Evolutionary conservation across 345 rosid species (phyloP).

Genomic region (Rhodamnia rubescens): DNA sequence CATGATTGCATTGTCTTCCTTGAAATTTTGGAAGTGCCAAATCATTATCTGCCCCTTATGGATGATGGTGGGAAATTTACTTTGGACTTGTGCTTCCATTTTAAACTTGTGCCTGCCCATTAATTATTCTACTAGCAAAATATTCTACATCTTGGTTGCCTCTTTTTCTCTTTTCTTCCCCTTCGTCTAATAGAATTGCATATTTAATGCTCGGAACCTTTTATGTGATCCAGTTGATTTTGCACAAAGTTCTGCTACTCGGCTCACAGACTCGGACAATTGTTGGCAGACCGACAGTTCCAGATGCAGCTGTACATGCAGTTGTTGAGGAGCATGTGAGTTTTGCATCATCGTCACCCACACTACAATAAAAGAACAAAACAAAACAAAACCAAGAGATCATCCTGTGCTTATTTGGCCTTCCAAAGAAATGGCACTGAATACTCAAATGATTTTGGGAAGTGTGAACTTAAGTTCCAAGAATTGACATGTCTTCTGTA

Average conservation of each 20-base stretch:
- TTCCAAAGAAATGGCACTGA: neutral
- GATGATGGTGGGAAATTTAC: neutral
- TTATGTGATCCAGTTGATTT: conserved; percentile 45
- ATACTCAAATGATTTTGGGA: neutral
- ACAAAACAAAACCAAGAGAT: neutral
- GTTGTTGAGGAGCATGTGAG: conserved; percentile 98
- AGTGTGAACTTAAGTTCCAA: neutral
- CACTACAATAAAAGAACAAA: too few relatives aligned
- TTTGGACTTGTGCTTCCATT: neutral
- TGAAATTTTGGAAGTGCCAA: neutral
- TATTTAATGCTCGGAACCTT: neutral
- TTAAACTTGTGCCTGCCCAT: neutral
- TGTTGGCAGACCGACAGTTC: conserved; percentile 76
- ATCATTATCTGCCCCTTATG: neutral
- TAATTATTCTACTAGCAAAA: neutral
- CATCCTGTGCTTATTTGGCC: neutral
- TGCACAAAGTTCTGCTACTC: conserved; percentile 79
- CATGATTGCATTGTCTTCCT: neutral
- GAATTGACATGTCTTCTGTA: neutral
- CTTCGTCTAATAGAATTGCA: neutral
- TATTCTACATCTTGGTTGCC: neutral
- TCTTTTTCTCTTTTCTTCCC: neutral
- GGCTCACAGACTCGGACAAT: conserved; percentile 71
- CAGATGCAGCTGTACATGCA: conserved; percentile 81
- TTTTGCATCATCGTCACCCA: neutral